Conservation (phyloP, 2,329 filamentous ascomycete species). For the Cephalotrichum gorgonifer region DNA sequence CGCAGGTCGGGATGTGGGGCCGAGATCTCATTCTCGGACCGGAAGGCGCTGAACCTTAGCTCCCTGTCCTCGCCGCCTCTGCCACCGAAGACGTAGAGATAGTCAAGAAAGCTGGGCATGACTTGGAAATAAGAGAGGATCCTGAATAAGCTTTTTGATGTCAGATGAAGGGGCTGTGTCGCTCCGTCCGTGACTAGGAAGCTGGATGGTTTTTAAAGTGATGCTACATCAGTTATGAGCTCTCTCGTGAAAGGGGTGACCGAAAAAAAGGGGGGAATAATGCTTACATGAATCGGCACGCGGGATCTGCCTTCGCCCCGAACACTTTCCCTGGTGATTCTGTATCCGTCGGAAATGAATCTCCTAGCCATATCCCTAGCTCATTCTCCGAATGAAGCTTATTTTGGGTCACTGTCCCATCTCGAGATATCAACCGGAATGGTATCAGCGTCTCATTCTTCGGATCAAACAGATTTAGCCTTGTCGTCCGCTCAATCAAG, state of each 20-base stretch:
- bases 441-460: background rate
- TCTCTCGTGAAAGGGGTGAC: too few relatives aligned
- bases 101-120: constrained; percentile 27
- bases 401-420: background rate
- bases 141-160: constrained; percentile 7
- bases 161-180: background rate
- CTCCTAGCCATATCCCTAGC: background rate
- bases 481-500: background rate
- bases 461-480: background rate
- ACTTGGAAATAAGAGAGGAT: constrained; percentile 23
- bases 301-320: background rate
- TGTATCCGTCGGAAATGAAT: background rate
- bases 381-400: background rate
- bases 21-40: constrained; percentile 17
- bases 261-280: too few relatives aligned
- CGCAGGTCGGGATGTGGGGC: constrained; percentile 6
- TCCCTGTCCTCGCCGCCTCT: constrained; percentile 16
- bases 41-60: constrained; percentile 24
- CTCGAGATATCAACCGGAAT: background rate
- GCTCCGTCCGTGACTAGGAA: background rate
- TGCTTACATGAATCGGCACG: background rate
- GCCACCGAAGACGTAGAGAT: constrained; percentile 24
- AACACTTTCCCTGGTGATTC: background rate
- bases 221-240: too few relatives aligned
- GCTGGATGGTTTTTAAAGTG: background rate